Conservation (phyloP, 495 filamentous ascomycete species). For the Xylaria longipes region DNA sequence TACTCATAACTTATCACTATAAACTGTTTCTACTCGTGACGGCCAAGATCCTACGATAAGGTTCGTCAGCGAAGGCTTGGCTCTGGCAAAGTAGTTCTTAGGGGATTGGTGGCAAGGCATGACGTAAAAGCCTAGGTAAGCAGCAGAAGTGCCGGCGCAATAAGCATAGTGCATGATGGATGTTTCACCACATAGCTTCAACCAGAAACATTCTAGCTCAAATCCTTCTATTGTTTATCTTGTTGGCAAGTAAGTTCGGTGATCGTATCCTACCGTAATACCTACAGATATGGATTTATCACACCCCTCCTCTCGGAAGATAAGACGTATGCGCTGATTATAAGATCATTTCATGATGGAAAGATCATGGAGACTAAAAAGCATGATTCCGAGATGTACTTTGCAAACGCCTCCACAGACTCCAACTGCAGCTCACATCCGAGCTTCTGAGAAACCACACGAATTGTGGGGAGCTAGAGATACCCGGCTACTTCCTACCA, state of each 20-base stretch:
- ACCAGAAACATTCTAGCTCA: background rate
- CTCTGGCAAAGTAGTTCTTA: background rate
- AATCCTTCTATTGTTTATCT: background rate
- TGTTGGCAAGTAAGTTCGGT: background rate
- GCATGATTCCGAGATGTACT: conserved; percentile 5
- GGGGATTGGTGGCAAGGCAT: conserved; percentile 17
- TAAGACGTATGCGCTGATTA: background rate
- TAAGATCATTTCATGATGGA: background rate
- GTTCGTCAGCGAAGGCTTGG: background rate
- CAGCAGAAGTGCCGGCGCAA: background rate
- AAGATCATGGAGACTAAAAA: background rate
- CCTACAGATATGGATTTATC: background rate
- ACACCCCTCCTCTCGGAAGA: background rate
- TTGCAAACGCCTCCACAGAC: conserved; percentile 6
- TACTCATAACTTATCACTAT: background rate
- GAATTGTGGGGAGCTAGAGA: conserved; percentile 24
- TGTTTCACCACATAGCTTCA: conserved; percentile 15
- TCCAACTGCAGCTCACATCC: conserved; percentile 7
- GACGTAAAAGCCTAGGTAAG: conserved; percentile 14
- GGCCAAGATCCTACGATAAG: background rate
- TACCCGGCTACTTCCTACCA: conserved; percentile 14
- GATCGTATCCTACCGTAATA: background rate
- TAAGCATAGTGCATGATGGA: background rate
- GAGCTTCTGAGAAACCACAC: conserved; percentile 11
- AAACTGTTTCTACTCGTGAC: background rate